These are phyloP conservation scores for Xylariaceae sp. DNA, from an alignment of 2,329 filamentous ascomycete genomes.

Conservation along the genomic window DNA sequence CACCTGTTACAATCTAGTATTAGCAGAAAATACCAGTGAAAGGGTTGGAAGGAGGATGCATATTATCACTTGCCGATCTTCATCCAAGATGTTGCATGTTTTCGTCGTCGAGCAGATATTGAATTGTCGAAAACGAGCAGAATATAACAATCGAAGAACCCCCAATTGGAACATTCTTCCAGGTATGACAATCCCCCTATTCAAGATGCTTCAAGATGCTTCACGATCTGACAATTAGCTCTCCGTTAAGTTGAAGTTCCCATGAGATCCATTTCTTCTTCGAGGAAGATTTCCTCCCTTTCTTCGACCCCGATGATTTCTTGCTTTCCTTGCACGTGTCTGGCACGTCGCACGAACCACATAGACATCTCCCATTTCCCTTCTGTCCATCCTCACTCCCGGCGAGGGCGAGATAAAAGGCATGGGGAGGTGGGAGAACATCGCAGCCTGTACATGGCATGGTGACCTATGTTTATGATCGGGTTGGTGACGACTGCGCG, in stretches of 20 bases:
- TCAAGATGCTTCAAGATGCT: not conserved
- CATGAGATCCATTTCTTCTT: constrained; percentile 17
- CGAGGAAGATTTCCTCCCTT: constrained; percentile 1
- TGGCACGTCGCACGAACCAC: constrained; percentile 3
- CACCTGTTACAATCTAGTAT: too few relatives aligned
- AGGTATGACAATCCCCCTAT: too few relatives aligned
- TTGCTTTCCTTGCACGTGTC: constrained; percentile 2
- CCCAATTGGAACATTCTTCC: too few relatives aligned
- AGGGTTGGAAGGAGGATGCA: too few relatives aligned
- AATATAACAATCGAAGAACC: too few relatives aligned
- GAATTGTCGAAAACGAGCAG: too few relatives aligned
- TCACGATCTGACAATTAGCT: constrained; percentile 13
- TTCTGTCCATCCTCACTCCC: constrained; percentile 4
- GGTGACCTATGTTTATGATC: not conserved
- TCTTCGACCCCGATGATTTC: not conserved
- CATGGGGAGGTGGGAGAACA: constrained; percentile 13
- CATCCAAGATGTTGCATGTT: too few relatives aligned
- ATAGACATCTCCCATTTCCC: constrained; percentile 11
- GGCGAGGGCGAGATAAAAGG: constrained; percentile 11
- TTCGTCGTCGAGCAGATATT: too few relatives aligned
- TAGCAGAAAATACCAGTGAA: too few relatives aligned
- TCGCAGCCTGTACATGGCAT: constrained; percentile 15
- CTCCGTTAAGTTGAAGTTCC: constrained; percentile 14
- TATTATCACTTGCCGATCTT: too few relatives aligned
- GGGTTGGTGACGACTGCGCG: too few relatives aligned